Evolutionary conservation across 1,139 yeast genomes (phyloP).

Genomic region (Lodderomyces jiufengensis): DNA sequence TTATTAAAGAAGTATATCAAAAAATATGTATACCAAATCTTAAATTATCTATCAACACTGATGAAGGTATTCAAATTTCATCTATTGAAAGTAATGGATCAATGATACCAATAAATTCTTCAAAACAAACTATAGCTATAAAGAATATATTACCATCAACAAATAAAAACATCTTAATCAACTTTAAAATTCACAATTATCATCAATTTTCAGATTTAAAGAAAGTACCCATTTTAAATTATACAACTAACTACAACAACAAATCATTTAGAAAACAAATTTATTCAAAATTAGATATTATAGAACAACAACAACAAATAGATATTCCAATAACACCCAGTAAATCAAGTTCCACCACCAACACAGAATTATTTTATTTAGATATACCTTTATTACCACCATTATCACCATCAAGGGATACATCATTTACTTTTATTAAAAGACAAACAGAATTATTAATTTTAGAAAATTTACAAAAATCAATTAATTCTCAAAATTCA

Average conservation of each 20-base stretch:
- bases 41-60: constrained; percentile 7
- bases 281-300: not conserved
- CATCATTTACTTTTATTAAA: constrained; percentile 20
- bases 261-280: not conserved
- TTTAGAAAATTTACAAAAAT: constrained; percentile 17
- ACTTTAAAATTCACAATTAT: constrained; percentile 5
- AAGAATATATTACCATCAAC: not conserved
- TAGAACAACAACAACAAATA: not conserved
- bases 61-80: constrained; percentile 4
- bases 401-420: constrained; percentile 29
- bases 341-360: not conserved
- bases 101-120: constrained; percentile 5
- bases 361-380: constrained; percentile 7
- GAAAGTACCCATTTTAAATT: constrained; percentile 7
- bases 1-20: constrained; percentile 6
- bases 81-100: constrained; percentile 26
- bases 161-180: constrained; percentile 3
- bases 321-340: not conserved
- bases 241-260: constrained; percentile 8
- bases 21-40: constrained; percentile 12
- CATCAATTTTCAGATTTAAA: constrained; percentile 3
- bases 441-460: constrained; percentile 32
- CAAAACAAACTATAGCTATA: constrained; percentile 6
- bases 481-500: constrained; percentile 5
- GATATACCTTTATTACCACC: constrained; percentile 27